These are phyloP conservation scores for Trichoderma sp. DNA, from an alignment of 2,329 filamentous ascomycete species.

Conservation along the genomic window DNA sequence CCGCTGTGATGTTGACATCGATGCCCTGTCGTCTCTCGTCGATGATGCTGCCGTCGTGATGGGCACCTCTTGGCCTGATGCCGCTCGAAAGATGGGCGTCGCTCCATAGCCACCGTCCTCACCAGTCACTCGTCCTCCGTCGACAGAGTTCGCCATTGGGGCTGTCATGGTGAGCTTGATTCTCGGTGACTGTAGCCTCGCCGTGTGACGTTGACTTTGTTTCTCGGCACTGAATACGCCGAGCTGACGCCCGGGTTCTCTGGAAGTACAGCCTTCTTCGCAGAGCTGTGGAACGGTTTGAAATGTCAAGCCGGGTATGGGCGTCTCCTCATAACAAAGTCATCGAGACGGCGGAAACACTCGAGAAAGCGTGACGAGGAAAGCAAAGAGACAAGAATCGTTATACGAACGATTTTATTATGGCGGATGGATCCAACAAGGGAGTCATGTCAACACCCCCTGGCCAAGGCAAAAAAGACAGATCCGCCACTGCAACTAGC, in stretches of 20 bases:
- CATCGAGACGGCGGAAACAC: neutral
- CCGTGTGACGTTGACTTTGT: neutral
- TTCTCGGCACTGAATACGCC: neutral
- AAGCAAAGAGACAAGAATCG: neutral
- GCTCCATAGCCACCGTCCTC: neutral
- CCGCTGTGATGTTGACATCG: neutral
- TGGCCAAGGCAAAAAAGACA: conserved; percentile 2
- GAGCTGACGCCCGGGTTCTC: neutral
- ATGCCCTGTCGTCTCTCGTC: neutral
- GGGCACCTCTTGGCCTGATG: neutral
- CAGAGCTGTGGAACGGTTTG: neutral
- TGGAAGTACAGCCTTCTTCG: neutral
- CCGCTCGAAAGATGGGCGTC: neutral
- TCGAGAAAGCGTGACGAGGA: neutral
- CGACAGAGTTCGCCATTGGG: neutral
- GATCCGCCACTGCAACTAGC: neutral
- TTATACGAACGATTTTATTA: neutral
- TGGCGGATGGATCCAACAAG: neutral
- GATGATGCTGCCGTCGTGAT: neutral
- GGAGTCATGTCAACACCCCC: conserved; percentile 10
- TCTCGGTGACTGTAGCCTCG: neutral
- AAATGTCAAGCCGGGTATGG: neutral
- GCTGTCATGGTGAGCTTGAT: neutral
- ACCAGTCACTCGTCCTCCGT: neutral
- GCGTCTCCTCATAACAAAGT: neutral